phyloP scores from a whole-genome alignment of 371 early-diverging fungal species.

The Dinochytrium kinnereticum region DNA sequence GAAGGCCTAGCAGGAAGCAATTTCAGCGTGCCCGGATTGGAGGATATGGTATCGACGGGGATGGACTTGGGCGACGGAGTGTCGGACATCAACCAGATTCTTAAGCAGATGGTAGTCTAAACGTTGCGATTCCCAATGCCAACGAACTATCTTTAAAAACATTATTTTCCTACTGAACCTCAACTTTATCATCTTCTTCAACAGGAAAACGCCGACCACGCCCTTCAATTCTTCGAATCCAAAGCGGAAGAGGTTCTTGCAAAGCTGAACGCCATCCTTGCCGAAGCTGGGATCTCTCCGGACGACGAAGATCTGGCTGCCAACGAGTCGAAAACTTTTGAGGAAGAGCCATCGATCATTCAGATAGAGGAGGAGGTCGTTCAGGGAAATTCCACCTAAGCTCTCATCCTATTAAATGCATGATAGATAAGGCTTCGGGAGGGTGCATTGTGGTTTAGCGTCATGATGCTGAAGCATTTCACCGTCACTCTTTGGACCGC shows the following conservation, averaged over 20 bases:
- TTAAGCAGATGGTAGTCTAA: neutral
- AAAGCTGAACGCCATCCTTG: conserved; percentile 5
- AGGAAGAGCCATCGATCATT: neutral
- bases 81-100: neutral
- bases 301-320: neutral
- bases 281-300: conserved; percentile 6
- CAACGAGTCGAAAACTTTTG: neutral
- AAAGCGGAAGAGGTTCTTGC: conserved; percentile 10
- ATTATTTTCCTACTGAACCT: neutral
- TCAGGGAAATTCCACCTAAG: too few species aligned
- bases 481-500: too few species aligned
- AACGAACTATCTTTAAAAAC: neutral
- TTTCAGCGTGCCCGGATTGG: neutral
- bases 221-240: conserved; percentile 1
- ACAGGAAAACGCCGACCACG: conserved; percentile 9
- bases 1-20: neutral
- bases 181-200: neutral
- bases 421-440: too few species aligned
- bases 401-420: too few species aligned
- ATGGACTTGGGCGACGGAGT: neutral
- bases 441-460: too few species aligned
- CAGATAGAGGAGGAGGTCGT: too few species aligned
- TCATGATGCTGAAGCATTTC: too few species aligned
- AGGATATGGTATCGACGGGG: neutral
- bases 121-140: neutral